Percentiles rank a stretch among this genome's conserved stretches.
Evolutionary conservation across 106 monocot species (phyloP).

Genomic region (Platanthera zijinensis): DNA sequence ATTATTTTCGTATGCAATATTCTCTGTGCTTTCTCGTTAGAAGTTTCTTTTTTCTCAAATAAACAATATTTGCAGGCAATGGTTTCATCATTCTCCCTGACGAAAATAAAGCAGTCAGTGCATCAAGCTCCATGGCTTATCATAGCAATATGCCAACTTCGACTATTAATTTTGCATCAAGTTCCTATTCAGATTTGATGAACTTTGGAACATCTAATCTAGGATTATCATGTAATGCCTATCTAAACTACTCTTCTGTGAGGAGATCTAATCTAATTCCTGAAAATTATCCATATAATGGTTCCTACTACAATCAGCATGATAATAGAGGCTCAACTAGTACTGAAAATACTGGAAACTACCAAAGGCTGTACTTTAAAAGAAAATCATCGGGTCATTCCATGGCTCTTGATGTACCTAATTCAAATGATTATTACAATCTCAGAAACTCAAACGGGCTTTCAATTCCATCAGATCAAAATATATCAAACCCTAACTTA

Average conservation of each 20-base stretch:
- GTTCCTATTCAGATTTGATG: conserved; percentile 14
- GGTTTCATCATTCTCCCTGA: conserved; percentile 9
- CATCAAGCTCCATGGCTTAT: conserved; percentile 11
- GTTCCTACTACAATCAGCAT: neutral
- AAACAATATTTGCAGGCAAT: conserved; percentile 9
- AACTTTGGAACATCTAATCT: neutral
- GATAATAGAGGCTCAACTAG: neutral
- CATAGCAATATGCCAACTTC: conserved; percentile 7
- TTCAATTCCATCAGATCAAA: conserved; percentile 11
- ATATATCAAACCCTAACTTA: conserved; percentile 13
- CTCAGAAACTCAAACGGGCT: conserved; percentile 33
- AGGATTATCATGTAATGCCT: conserved; percentile 7
- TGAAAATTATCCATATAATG: conserved; percentile 14
- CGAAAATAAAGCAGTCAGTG: conserved; percentile 9
- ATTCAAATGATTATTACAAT: conserved; percentile 18
- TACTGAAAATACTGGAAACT: conserved; percentile 10
- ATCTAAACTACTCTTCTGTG: conserved; percentile 10
- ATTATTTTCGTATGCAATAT: neutral
- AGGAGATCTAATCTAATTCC: conserved; percentile 17
- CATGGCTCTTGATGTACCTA: conserved; percentile 1
- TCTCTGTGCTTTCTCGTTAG: neutral
- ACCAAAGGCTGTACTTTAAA: conserved; percentile 24
- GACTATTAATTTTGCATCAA: conserved; percentile 12
- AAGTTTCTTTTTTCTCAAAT: neutral
- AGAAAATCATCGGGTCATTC: conserved; percentile 29